Base-by-base conservation (phyloP, 805 yeast species). In the Starmerella bombicola region DNA sequence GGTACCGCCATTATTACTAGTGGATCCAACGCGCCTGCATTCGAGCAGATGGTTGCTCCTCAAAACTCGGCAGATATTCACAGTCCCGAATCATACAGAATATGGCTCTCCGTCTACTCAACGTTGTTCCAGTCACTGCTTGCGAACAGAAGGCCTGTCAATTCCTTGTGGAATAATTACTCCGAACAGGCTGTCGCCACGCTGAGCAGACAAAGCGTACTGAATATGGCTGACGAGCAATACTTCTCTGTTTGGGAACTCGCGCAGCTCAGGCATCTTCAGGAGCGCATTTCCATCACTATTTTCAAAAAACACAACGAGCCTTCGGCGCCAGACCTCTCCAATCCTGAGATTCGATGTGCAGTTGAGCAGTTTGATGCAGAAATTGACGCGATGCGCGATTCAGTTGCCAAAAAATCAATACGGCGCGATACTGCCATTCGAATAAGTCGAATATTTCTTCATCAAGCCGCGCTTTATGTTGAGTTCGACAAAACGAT, bases 101-200 rank as follows among this genome's bases (percentile, higher is more conserved):
- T 79, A 20, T 66, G 80, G 40, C 54, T 50, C 5, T 42, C 54
- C 2, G 47, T 45, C 7, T 50, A 50, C 25, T 24, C 45, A 4
- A 31, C 46, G n/a, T 17, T 34, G 18, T 49, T 50, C 28, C 47
- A 50, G 33, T 34, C 33, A 9, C 30, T 81, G 19, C 63, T 80
- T 40, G 76, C 80, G 43, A 61, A 81, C 43, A 65, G 86, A 44
- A 68, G 91, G 49, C 66, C 76, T 30, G 65, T 75, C 8, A 71
- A 70, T 41, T 72, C 55, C 19, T 42, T 48, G 28, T 62, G 60
- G 60, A 58, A 62, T 33, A 70, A 72, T 1, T 77, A 70, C 49
- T 69, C 79, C 35, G 76, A 76, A 42, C 75, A 71, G 40, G 75
- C 82, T 49, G 77, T 78, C 51, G 28, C 33, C 3, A 12, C 17